These are phyloP conservation scores for Cystofilobasidium ferigula DNA, from an alignment of 768 basidiomycete species.

Conservation along the genomic window DNA sequence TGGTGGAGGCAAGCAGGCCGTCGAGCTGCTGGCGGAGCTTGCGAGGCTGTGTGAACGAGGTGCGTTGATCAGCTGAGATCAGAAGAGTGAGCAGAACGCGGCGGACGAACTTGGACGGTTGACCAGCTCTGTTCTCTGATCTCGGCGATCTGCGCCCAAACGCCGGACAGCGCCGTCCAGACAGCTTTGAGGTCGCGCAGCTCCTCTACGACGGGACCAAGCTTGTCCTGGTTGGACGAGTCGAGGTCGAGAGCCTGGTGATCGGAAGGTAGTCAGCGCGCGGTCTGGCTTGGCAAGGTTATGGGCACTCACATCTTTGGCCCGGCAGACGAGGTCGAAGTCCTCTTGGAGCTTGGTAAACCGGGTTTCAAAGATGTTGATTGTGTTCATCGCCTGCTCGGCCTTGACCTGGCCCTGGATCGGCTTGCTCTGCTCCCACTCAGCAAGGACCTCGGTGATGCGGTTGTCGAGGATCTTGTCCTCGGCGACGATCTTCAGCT, in stretches of 20 bases:
- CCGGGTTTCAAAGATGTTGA: constrained; percentile 88
- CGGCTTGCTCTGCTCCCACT: constrained; percentile 94
- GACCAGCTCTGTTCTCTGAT: constrained; percentile 81
- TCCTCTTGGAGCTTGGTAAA: constrained; percentile 82
- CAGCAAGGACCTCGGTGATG: constrained; percentile 74
- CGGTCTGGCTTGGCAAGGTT: neutral
- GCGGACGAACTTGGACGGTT: constrained; percentile 53
- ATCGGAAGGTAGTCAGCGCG: neutral
- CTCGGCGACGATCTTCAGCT: constrained; percentile 97
- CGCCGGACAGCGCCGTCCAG: constrained; percentile 95
- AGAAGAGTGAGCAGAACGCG: too few relatives aligned
- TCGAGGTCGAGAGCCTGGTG: constrained; percentile 72
- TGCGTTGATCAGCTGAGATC: too few relatives aligned
- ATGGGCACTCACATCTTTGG: constrained; percentile 56
- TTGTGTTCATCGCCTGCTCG: constrained; percentile 89
- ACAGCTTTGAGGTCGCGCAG: constrained; percentile 92
- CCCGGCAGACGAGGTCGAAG: constrained; percentile 85
- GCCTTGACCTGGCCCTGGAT: constrained; percentile 94
- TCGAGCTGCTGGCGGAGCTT: constrained; percentile 91
- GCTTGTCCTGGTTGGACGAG: constrained; percentile 56
- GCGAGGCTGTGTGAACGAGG: constrained; percentile 62
- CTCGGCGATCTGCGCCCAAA: constrained; percentile 87
- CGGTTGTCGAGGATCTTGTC: constrained; percentile 96
- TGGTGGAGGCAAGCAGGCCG: constrained; percentile 77
- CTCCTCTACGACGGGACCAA: constrained; percentile 91